Conservation (phyloP, 768 basidiomycete species). For the Suillus brevipes region DNA sequence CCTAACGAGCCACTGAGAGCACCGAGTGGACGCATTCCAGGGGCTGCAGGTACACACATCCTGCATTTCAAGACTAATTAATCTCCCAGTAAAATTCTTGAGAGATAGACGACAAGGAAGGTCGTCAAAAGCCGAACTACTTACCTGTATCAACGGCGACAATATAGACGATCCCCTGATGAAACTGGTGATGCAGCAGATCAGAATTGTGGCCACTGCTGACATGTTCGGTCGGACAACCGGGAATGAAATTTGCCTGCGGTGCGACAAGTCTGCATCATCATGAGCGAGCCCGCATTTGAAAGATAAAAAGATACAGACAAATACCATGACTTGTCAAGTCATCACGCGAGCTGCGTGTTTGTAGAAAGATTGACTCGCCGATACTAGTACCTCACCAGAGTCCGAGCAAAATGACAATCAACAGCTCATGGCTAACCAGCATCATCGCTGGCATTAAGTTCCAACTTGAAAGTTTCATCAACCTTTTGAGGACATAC, state of each 20-base stretch:
- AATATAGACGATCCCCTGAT: constrained; percentile 39
- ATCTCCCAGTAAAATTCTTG: constrained; percentile 44
- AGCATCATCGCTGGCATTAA: constrained; percentile 50
- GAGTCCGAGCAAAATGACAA: constrained; percentile 59
- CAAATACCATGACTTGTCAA: constrained; percentile 54
- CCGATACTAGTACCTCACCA: constrained; percentile 53
- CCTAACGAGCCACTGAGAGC: not conserved
- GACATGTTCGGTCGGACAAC: constrained; percentile 66
- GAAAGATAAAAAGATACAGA: constrained; percentile 27
- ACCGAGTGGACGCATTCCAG: not conserved
- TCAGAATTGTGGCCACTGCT: constrained; percentile 75
- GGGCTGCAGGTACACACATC: not conserved
- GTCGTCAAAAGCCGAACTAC: constrained; percentile 27
- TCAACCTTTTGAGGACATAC: constrained; percentile 37
- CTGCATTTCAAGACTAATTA: not conserved
- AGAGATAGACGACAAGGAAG: constrained; percentile 1
- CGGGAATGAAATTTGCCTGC: constrained; percentile 61
- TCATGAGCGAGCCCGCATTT: constrained; percentile 9
- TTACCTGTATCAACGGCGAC: constrained; percentile 57
- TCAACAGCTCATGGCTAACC: not conserved
- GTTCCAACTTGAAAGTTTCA: constrained; percentile 42
- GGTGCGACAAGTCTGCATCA: constrained; percentile 65
- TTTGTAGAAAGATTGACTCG: constrained; percentile 54
- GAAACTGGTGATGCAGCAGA: constrained; percentile 67
- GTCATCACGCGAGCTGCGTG: constrained; percentile 65